A percentile compares a stretch with the other conserved stretches of the same genome.
These are phyloP conservation scores for Lolium perenne DNA, from an alignment of 176 grass and related monocot species.

Conservation along the genomic window DNA sequence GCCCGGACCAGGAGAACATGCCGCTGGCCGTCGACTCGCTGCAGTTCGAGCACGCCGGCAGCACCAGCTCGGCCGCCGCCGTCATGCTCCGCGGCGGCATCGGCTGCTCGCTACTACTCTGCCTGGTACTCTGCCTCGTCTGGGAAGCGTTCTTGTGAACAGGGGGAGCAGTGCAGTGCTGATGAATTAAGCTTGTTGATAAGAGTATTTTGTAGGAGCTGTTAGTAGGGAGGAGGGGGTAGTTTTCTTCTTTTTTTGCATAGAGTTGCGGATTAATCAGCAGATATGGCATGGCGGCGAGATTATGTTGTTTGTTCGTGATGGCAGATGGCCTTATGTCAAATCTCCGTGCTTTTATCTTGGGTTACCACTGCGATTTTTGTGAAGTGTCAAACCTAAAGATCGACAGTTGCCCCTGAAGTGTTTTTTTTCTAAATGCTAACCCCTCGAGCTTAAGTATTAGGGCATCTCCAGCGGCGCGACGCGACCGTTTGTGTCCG, in stretches of 20 bases:
- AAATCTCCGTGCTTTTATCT: not conserved
- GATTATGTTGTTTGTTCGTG: not conserved
- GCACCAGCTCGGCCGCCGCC: constrained; percentile 18
- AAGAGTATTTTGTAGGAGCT: constrained; percentile 43
- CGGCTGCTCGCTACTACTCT: constrained; percentile 6
- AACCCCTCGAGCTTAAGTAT: not conserved
- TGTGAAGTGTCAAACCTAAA: not conserved
- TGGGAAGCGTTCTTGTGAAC: constrained; percentile 37
- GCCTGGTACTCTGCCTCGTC: constrained; percentile 31
- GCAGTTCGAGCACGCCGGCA: constrained; percentile 68
- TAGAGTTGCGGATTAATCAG: constrained; percentile 22
- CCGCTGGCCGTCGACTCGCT: constrained; percentile 96
- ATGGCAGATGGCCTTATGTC: not conserved
- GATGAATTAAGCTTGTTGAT: constrained; percentile 44
- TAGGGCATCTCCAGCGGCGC: no score
- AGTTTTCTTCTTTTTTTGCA: constrained; percentile 59
- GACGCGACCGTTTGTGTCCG: no score
- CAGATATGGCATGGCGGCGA: constrained; percentile 2
- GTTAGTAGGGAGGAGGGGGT: constrained; percentile 6
- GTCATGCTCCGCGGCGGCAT: not conserved
- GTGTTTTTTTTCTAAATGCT: not conserved
- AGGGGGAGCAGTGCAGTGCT: not conserved
- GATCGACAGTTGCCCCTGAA: not conserved
- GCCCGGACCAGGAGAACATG: constrained; percentile 97
- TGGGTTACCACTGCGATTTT: not conserved